Evolutionary conservation across 2,329 filamentous ascomycete species (phyloP).

Genomic region (Talaromyces atroroseus): DNA sequence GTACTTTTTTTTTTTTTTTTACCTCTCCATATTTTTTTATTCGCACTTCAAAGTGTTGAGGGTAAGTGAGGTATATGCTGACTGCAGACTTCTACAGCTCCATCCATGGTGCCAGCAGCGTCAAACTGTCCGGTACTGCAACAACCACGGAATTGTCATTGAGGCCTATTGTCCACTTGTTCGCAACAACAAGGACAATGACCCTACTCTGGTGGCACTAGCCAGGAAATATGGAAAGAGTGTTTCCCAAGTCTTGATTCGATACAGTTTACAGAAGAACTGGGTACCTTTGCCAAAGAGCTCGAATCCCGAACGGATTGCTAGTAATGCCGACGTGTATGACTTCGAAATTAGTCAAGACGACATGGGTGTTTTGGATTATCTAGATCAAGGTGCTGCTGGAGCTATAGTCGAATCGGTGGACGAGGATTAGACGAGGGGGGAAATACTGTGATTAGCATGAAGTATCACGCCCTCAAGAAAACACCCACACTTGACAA

Average conservation of each 20-base stretch:
- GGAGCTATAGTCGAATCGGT: conserved; percentile 47
- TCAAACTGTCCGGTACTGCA: conserved; percentile 53
- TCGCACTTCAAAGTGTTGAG: too few relatives aligned
- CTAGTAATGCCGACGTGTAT: conserved; percentile 60
- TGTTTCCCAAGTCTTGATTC: conserved; percentile 69
- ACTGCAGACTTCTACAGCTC: conserved; percentile 42
- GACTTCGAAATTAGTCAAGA: conserved; percentile 52
- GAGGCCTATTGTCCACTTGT: conserved; percentile 53
- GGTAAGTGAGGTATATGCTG: background rate
- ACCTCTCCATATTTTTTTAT: too few relatives aligned
- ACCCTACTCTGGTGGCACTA: conserved; percentile 59
- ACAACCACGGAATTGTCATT: conserved; percentile 46
- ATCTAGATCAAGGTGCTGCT: conserved; percentile 44
- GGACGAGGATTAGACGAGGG: conserved; percentile 31
- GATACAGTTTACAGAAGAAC: conserved; percentile 77
- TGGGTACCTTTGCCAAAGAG: conserved; percentile 70
- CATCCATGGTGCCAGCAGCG: conserved; percentile 68
- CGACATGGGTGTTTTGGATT: conserved; percentile 54
- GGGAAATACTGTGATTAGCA: background rate
- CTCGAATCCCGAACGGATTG: conserved; percentile 61
- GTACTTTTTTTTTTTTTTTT: background rate
- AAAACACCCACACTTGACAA: background rate
- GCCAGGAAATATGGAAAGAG: conserved; percentile 68
- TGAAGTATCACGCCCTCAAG: conserved; percentile 1
- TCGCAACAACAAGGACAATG: conserved; percentile 66